phyloP scores from a whole-genome alignment of 2,329 filamentous ascomycete genomes.

The Talaromyces verruculosus region DNA sequence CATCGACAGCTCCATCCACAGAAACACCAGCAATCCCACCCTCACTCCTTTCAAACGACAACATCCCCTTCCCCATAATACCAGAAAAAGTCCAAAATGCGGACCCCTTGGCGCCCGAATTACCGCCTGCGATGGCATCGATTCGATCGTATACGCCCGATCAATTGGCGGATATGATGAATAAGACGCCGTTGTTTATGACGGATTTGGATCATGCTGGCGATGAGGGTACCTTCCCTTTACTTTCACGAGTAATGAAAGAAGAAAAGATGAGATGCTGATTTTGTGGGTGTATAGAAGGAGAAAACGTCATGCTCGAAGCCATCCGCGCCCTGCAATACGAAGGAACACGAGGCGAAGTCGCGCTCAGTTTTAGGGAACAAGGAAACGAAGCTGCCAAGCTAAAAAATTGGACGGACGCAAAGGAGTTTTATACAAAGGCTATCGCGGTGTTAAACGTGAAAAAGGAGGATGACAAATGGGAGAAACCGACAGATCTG shows the following conservation, averaged over 20 bases:
- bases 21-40: slow-evolving; percentile 1
- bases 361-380: slow-evolving; percentile 80
- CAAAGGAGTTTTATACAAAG: slow-evolving; percentile 87
- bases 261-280: background rate
- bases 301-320: slow-evolving; percentile 80
- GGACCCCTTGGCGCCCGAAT: slow-evolving; percentile 40
- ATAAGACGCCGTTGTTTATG: slow-evolving; percentile 88
- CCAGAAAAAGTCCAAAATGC: slow-evolving; percentile 35
- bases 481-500: slow-evolving; percentile 53
- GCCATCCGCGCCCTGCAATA: slow-evolving; percentile 88
- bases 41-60: slow-evolving; percentile 23
- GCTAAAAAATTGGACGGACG: slow-evolving; percentile 72
- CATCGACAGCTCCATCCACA: slow-evolving; percentile 21
- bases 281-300: slow-evolving; percentile 35
- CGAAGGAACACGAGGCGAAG: slow-evolving; percentile 83
- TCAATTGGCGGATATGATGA: slow-evolving; percentile 64
- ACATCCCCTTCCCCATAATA: slow-evolving; percentile 43
- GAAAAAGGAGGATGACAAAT: slow-evolving; percentile 55
- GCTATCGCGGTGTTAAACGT: slow-evolving; percentile 69
- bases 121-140: slow-evolving; percentile 61
- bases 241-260: background rate
- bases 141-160: slow-evolving; percentile 58
- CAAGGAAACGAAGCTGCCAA: slow-evolving; percentile 88
- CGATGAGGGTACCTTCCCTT: slow-evolving; percentile 48
- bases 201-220: slow-evolving; percentile 71